Evolutionary conservation across 345 rosid species (phyloP).

Genomic region (Geranium brycei): DNA sequence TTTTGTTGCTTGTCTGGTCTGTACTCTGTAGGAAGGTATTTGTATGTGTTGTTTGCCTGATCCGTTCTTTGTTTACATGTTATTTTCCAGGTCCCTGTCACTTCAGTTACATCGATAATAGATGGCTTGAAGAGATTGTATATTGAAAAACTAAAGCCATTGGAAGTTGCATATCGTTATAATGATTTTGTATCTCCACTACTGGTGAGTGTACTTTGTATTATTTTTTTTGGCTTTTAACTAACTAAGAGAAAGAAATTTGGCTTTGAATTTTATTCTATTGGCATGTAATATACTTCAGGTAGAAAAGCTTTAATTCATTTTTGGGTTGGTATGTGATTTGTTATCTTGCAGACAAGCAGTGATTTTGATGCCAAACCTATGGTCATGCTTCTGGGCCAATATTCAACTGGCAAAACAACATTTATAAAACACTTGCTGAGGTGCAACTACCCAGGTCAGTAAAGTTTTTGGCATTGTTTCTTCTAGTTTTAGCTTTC

Average conservation of each 20-base stretch:
- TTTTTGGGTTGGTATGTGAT: slow-evolving; percentile 1
- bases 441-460: slow-evolving; percentile 73
- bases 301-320: background rate
- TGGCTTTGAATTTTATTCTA: background rate
- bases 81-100: slow-evolving; percentile 28
- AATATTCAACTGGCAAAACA: slow-evolving; percentile 93
- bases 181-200: slow-evolving; percentile 81
- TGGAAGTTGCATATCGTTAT: slow-evolving; percentile 69
- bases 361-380: slow-evolving; percentile 97
- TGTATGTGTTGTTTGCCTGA: too few relatives aligned
- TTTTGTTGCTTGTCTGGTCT: too few relatives aligned
- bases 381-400: slow-evolving; percentile 95
- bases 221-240: background rate
- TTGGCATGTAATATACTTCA: too few relatives aligned
- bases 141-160: slow-evolving; percentile 73
- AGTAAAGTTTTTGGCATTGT: slow-evolving; percentile 1
- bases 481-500: background rate
- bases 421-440: slow-evolving; percentile 87
- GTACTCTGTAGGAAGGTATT: too few relatives aligned
- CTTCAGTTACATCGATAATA: slow-evolving; percentile 64
- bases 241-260: background rate
- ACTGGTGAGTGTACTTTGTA: slow-evolving; percentile 38
- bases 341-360: slow-evolving; percentile 37
- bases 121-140: slow-evolving; percentile 87
- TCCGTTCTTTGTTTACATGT: too few relatives aligned